Base-by-base conservation (phyloP, 2,329 filamentous ascomycete species). In the Epichloe typhina region DNA sequence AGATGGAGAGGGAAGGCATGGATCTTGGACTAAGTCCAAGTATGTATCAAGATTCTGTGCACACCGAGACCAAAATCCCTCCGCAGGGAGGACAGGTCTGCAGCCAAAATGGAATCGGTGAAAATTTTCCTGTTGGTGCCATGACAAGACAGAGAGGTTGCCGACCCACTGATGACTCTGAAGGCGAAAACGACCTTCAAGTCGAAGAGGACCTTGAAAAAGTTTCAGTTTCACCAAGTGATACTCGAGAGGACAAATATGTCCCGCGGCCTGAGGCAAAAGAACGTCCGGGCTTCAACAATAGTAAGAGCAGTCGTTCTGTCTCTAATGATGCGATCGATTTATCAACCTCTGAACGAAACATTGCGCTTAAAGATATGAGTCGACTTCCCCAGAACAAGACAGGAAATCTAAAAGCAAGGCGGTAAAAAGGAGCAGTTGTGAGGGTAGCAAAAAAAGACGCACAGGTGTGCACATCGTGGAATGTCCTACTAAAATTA, bases 1-100 rank as follows among this genome's bases (percentile, higher is more conserved):
- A 93, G 64, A 95, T 98, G 89, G 79, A 76, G 58, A 82, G 83
- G 58, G 86, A 98, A 60, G 84, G 90, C 59, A 72, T 73, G 45
- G 73, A 81, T 46, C 65, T 88, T 8, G 67, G 77, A 41, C 61
- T 83, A 40, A 66, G 65, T 31, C 48, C 36, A 23, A 4, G 4
- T 15, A 19, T 15, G 5, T 15, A 1, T 11, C 40, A 46, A 37
- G 42, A 48, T 3, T 2, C 12, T 13, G 46, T 13, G 11, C 35
- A 49, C n/a, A 11, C n/a, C 8, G 21, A 31, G 17, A 21, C 15
- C 17, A 8, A 12, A 15, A 3, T 19, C 2, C 5, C 23, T 40
- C 1, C 2, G 4, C 35, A 13, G 23, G n/a, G 11, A 15, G 31
- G 26, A 23, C 26, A 41, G 12, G 3, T n/a, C 12, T 11, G 31